Base-by-base conservation (phyloP, 768 basidiomycete species). In the Amanita fuliginea region DNA sequence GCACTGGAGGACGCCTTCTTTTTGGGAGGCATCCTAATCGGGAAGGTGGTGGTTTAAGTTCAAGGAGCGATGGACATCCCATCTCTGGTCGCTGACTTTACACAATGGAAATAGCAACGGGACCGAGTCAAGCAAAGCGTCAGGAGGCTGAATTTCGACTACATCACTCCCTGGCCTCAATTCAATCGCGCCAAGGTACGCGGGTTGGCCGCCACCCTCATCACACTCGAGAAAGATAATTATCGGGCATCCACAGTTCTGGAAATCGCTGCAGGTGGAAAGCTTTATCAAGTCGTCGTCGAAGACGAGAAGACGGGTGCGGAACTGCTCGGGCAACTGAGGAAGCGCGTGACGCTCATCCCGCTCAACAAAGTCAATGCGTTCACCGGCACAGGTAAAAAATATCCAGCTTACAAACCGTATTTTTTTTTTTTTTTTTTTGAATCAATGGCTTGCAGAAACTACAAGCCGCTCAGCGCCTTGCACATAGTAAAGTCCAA, bases 281-380 rank as follows among this genome's bases (percentile, higher is more conserved):
- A 85, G 55, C 71, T 99, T 7, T 96, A 86, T 67, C 91, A 98
- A 54, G 90, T 98, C 33, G 86, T 98, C 22, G 88, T 98, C 6
- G 82, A 94, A 55, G 82, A 95, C 59, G 93, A 97, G 65, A 76
- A 76, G 49, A 79, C 94, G 40, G 94, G 92, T 24, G 87, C 86
- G 57, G 81, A 86, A 24, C 74, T 98, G 21, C 68, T 98, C 42
- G 74, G 75, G 9, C 60, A 71, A 43, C 77, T 98, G 56, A 83
- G 79, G 69, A 91, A 86, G 64, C 80, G 93, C 16, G 87, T 95
- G 16, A 96, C 92, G 0, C 81, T 96, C 63, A 92, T 98, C 55
- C 95, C 95, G 0, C 69, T 99, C 42, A 95, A 84, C 64, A 95
- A 92, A 69, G 94, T 99, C 59, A 79, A 77, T 46, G 73, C 81